phyloP scores from a whole-genome alignment of 352 stramenopile genomes.

The Globisporangium echinulatum region DNA sequence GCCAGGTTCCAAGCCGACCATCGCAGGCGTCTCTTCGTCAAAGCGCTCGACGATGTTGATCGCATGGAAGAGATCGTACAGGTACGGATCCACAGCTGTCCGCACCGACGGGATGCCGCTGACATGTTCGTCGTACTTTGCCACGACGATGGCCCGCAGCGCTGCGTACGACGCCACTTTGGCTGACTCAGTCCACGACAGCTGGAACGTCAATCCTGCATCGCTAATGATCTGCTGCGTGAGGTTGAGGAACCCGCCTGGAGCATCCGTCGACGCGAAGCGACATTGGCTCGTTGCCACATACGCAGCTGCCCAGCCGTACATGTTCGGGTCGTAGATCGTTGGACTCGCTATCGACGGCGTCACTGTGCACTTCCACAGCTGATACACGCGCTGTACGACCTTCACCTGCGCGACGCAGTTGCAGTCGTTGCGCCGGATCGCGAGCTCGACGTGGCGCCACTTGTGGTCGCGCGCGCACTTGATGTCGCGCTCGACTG shows the following conservation, averaged over 20 bases:
- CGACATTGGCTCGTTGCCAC: conserved; percentile 48
- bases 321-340: conserved; percentile 37
- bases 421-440: conserved; percentile 90
- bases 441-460: conserved; percentile 78
- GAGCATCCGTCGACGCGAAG: conserved; percentile 27
- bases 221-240: conserved; percentile 12
- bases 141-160: conserved; percentile 54
- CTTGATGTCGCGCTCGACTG: conserved; percentile 61
- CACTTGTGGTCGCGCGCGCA: conserved; percentile 95
- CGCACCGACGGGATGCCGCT: conserved; percentile 20
- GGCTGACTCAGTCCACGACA: conserved; percentile 46
- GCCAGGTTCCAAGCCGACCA: conserved; percentile 61
- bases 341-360: conserved; percentile 19
- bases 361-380: conserved; percentile 90
- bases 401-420: conserved; percentile 86
- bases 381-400: conserved; percentile 85
- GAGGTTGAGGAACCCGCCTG: conserved; percentile 19
- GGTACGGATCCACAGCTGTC: conserved; percentile 76
- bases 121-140: conserved; percentile 29
- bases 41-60: conserved; percentile 84
- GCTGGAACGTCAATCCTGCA: conserved; percentile 57
- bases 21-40: conserved; percentile 68
- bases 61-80: conserved; percentile 90
- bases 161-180: conserved; percentile 68
- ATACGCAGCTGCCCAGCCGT: conserved; percentile 46